Percentiles rank a stretch among this genome's conserved stretches.
Evolutionary conservation across 2,329 filamentous ascomycete genomes (phyloP).

Genomic region (Mycosphaerella arachidis): DNA sequence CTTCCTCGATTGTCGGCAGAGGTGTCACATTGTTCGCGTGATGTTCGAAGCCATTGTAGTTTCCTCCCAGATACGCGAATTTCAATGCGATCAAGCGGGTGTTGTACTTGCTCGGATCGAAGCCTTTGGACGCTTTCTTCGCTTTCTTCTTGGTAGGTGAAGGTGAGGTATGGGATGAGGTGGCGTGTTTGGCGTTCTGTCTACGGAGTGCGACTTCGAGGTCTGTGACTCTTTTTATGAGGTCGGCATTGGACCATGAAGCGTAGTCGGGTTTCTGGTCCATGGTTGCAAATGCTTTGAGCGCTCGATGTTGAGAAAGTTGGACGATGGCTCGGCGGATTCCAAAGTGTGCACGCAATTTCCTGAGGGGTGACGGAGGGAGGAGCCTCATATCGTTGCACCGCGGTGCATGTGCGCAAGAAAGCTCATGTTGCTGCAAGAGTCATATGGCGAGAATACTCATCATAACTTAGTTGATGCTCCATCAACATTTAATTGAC

Average conservation of each 20-base stretch:
- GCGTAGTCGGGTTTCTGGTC: constrained; percentile 48
- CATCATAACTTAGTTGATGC: background rate
- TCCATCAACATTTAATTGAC: too few relatives aligned
- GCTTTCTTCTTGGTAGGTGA: constrained; percentile 23
- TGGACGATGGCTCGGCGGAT: background rate
- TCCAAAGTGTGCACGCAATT: background rate
- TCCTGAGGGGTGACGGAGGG: background rate
- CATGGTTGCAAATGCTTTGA: background rate
- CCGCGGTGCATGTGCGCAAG: background rate
- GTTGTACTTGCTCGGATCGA: constrained; percentile 76
- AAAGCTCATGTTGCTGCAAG: background rate
- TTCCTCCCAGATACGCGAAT: constrained; percentile 85
- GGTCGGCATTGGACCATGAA: constrained; percentile 62
- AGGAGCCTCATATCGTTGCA: constrained; percentile 5
- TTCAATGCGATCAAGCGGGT: constrained; percentile 86
- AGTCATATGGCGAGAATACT: background rate
- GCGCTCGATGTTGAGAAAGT: background rate
- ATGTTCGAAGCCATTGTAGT: constrained; percentile 91
- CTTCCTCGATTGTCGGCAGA: constrained; percentile 82
- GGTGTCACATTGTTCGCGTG: constrained; percentile 64
- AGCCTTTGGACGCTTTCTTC: constrained; percentile 43
- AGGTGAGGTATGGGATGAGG: constrained; percentile 11
- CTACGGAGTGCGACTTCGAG: constrained; percentile 62
- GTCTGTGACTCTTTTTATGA: constrained; percentile 63
- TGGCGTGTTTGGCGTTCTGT: constrained; percentile 39